These are phyloP conservation scores for Puccinia sorghi DNA, from an alignment of 1,284 basidiomycete genomes.

Conservation along the genomic window DNA sequence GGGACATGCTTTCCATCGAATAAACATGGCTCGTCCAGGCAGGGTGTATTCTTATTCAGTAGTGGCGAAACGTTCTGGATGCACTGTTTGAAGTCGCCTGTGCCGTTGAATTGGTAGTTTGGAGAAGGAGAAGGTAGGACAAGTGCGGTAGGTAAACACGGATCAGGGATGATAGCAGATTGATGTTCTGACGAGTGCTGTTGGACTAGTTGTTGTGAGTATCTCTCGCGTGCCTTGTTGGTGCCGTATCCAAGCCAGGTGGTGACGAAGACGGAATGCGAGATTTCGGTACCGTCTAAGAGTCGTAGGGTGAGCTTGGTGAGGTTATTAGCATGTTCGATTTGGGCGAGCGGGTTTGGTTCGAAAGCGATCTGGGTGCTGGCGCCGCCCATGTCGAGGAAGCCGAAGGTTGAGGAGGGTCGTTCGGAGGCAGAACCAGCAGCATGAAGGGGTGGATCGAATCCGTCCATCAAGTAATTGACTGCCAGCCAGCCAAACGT, in stretches of 20 bases:
- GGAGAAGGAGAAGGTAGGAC: constrained; percentile 63
- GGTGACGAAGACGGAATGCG: constrained; percentile 92
- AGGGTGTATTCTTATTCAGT: constrained; percentile 81
- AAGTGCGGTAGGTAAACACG: constrained; percentile 83
- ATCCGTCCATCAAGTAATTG: constrained; percentile 99
- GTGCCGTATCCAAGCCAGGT: constrained; percentile 99
- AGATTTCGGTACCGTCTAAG: constrained; percentile 79
- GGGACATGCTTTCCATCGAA: constrained; percentile 94
- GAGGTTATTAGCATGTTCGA: constrained; percentile 66
- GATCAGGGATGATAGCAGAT: constrained; percentile 66
- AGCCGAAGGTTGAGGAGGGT: constrained; percentile 83
- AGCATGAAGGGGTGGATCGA: constrained; percentile 63
- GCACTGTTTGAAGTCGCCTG: constrained; percentile 86
- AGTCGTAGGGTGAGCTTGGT: constrained; percentile 78
- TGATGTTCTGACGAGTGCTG: constrained; percentile 58
- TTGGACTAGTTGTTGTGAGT: constrained; percentile 70
- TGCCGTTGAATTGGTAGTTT: constrained; percentile 72
- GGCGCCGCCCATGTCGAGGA: constrained; percentile 98
- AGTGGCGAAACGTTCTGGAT: constrained; percentile 72
- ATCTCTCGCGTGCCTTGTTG: constrained; percentile 89
- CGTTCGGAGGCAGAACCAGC: constrained; percentile 60
- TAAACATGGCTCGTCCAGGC: constrained; percentile 81
- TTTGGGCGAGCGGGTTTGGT: constrained; percentile 66
- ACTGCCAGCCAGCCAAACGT: constrained; percentile 98
- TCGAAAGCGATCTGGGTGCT: constrained; percentile 97